Base-by-base conservation (phyloP, 306 rosid genomes). In the Prunus armeniaca region DNA sequence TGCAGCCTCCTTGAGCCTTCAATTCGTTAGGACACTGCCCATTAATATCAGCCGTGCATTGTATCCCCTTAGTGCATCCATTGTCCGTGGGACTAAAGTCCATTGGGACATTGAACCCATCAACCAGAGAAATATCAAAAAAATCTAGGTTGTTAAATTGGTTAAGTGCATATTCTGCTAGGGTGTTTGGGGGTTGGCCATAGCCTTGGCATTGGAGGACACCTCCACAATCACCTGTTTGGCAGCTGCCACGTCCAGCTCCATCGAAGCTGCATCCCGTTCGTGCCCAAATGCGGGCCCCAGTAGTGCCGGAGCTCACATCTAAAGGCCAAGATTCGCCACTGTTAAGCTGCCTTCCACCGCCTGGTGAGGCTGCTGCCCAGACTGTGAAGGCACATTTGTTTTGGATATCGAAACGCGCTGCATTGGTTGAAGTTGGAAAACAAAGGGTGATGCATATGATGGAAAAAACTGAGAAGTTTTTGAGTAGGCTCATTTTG, bases 11-110 rank as follows among this genome's bases (percentile, higher is more conserved):
- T 0, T 50, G 50, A 14, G 72, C 81, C 49, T 67, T 83, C 41
- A 92, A 19, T 63, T 68, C 55, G 1, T 6, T 17, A 0, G 91
- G 97, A 19, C 96, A 91, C 71, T 91, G 87, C 5, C 74, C 81
- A 12, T 58, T 85, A 61, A 88, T 85, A 41, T 89, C 82, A 0
- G 74, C 88, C 2, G 63, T 76, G 70, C 96, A 92, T 25, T 60
- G 64, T 1, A 80, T 77, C 14, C 67, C 73, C 0, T 17, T 27
- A 51, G 10, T n/a, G 60, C 78, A 76, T 13, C 62, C 46, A 0
- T 5, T 7, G 2, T 79, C 65, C 2, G 70, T 80, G 20, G 86
- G 79, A 14, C 79, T 67, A 5, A 82, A 66, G 17, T 78, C 79
- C 74, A 81, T 78, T 1, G 79, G 70, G 12, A 84, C 73, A 41